Conservation (phyloP, 208 protist genomes). For the Trypanosomatidae sp. region DNA sequence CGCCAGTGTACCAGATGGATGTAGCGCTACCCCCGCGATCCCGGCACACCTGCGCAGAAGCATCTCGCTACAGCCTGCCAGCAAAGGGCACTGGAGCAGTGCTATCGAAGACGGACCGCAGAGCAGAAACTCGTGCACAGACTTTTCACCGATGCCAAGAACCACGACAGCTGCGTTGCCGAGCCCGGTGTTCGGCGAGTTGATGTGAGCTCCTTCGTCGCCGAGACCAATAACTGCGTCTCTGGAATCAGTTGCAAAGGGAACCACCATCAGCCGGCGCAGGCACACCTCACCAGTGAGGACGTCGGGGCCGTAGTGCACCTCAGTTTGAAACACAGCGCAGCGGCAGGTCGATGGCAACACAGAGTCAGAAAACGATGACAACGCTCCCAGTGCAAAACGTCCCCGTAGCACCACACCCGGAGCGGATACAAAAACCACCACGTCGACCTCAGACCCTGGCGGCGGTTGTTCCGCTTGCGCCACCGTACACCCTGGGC, state of each 20-base stretch:
- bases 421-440: conserved; percentile 20
- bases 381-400: conserved; percentile 7
- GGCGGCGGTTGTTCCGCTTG: neutral
- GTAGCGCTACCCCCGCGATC: conserved; percentile 55
- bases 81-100: conserved; percentile 48
- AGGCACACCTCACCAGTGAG: conserved; percentile 20
- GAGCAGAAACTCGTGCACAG: conserved; percentile 44
- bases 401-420: conserved; percentile 17
- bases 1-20: conserved; percentile 54
- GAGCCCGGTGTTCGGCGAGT: neutral
- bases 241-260: conserved; percentile 4
- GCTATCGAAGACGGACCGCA: conserved; percentile 22
- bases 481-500: neutral
- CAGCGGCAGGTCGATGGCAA: neutral
- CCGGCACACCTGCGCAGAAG: conserved; percentile 27
- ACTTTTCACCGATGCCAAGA: conserved; percentile 42
- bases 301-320: conserved; percentile 9
- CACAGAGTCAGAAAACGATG: neutral
- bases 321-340: conserved; percentile 5
- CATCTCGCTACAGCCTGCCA: conserved; percentile 29
- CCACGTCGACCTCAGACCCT: conserved; percentile 6
- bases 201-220: neutral
- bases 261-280: conserved; percentile 15
- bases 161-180: conserved; percentile 19
- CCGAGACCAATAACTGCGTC: neutral